phyloP scores from a whole-genome alignment of 768 basidiomycete genomes.

The Xerocomellus intermedius region DNA sequence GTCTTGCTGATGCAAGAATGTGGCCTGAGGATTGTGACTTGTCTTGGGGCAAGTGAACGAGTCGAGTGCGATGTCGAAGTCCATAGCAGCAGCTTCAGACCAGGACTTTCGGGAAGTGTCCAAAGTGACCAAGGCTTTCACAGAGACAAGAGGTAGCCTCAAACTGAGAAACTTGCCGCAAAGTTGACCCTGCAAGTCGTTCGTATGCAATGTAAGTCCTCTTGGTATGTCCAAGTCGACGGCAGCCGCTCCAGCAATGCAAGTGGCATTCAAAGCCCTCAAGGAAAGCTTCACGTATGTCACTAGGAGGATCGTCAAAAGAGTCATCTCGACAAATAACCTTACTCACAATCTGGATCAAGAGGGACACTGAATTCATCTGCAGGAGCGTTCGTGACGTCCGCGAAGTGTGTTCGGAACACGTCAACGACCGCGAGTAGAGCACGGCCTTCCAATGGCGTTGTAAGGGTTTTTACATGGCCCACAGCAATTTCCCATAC shows the following conservation, averaged over 20 bases:
- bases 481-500: slow-evolving; percentile 90
- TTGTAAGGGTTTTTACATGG: slow-evolving; percentile 51
- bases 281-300: slow-evolving; percentile 78
- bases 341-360: slow-evolving; percentile 74
- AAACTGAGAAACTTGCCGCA: slow-evolving; percentile 66
- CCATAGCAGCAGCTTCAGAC: slow-evolving; percentile 61
- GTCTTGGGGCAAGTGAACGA: slow-evolving; percentile 63
- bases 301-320: slow-evolving; percentile 44
- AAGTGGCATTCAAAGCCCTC: slow-evolving; percentile 51
- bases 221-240: slow-evolving; percentile 51
- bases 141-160: slow-evolving; percentile 47
- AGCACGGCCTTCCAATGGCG: slow-evolving; percentile 51
- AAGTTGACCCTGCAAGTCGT: slow-evolving; percentile 68
- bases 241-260: slow-evolving; percentile 53
- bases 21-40: slow-evolving; percentile 53
- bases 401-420: slow-evolving; percentile 70
- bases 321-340: background rate
- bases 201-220: slow-evolving; percentile 67
- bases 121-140: slow-evolving; percentile 51
- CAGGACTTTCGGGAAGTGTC: slow-evolving; percentile 46
- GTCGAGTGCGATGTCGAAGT: slow-evolving; percentile 60
- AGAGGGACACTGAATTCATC: slow-evolving; percentile 54
- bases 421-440: slow-evolving; percentile 53
- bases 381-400: slow-evolving; percentile 80
- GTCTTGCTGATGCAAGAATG: slow-evolving; percentile 75